Conservation (phyloP, 768 basidiomycete genomes). For the Mycena belliarum region DNA sequence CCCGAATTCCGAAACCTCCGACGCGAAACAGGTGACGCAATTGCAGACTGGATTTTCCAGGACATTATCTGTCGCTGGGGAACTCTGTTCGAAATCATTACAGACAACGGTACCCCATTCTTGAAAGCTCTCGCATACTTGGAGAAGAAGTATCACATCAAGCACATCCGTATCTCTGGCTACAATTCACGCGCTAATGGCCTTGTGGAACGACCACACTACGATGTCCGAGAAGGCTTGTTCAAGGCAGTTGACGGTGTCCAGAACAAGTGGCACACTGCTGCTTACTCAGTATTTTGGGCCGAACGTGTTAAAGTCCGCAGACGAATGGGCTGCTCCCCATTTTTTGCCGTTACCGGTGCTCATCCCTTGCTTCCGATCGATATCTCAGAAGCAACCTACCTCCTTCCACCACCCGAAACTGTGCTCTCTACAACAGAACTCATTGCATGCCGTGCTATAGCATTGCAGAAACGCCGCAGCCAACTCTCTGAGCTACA, state of each 20-base stretch:
- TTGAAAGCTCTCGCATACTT: slow-evolving; percentile 13
- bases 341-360: slow-evolving; percentile 16
- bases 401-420: slow-evolving; percentile 25
- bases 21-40: not conserved
- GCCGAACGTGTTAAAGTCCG: slow-evolving; percentile 22
- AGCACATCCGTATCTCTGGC: not conserved
- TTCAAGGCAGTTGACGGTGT: too few relatives aligned
- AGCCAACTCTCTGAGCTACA: slow-evolving; percentile 10
- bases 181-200: not conserved
- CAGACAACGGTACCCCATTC: slow-evolving; percentile 20
- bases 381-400: slow-evolving; percentile 8
- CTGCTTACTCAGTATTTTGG: slow-evolving; percentile 15
- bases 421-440: slow-evolving; percentile 25
- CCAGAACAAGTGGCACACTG: too few relatives aligned
- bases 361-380: not conserved
- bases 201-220: not conserved
- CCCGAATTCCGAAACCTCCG: not conserved
- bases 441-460: slow-evolving; percentile 19
- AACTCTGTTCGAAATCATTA: slow-evolving; percentile 14
- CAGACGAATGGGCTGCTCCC: slow-evolving; percentile 14
- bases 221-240: too few relatives aligned
- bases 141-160: slow-evolving; percentile 1
- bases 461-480: slow-evolving; percentile 26
- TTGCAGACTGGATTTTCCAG: slow-evolving; percentile 23
- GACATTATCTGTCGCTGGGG: slow-evolving; percentile 24